Conservation (phyloP, 2,329 filamentous ascomycete genomes). For the Hypocrella siamensis region DNA sequence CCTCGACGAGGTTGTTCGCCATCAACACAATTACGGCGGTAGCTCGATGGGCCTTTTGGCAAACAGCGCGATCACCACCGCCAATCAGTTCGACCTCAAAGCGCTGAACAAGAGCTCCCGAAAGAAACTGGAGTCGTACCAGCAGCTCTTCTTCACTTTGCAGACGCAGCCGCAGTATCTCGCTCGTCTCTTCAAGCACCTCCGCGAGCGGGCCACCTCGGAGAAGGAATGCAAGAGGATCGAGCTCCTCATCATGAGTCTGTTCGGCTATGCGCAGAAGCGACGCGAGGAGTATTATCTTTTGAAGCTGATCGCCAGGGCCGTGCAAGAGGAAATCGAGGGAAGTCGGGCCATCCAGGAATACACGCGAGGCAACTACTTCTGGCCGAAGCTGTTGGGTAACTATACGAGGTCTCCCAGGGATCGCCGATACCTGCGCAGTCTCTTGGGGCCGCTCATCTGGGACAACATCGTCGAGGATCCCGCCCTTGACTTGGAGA, state of each 20-base stretch:
- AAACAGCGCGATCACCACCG: constrained; percentile 75
- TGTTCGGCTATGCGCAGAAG: constrained; percentile 96
- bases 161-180: constrained; percentile 96
- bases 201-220: constrained; percentile 68
- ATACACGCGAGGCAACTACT: constrained; percentile 77
- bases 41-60: constrained; percentile 72
- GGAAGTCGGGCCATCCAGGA: constrained; percentile 60
- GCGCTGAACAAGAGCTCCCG: constrained; percentile 93
- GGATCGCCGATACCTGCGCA: constrained; percentile 82
- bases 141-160: constrained; percentile 92
- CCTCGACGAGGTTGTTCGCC: constrained; percentile 89
- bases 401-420: constrained; percentile 85
- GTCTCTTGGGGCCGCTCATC: constrained; percentile 71
- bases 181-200: constrained; percentile 67
- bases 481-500: constrained; percentile 79
- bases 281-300: constrained; percentile 93
- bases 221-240: constrained; percentile 90
- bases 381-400: constrained; percentile 75
- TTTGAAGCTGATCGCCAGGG: constrained; percentile 70
- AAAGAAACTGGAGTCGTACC: constrained; percentile 90
- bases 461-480: constrained; percentile 90
- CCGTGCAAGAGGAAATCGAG: constrained; percentile 75
- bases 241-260: constrained; percentile 85
- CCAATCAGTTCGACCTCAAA: constrained; percentile 91
- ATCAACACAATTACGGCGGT: constrained; percentile 91